Evolutionary conservation across 176 grass and related monocot genomes (phyloP).

Genomic region (Triticum urartu): DNA sequence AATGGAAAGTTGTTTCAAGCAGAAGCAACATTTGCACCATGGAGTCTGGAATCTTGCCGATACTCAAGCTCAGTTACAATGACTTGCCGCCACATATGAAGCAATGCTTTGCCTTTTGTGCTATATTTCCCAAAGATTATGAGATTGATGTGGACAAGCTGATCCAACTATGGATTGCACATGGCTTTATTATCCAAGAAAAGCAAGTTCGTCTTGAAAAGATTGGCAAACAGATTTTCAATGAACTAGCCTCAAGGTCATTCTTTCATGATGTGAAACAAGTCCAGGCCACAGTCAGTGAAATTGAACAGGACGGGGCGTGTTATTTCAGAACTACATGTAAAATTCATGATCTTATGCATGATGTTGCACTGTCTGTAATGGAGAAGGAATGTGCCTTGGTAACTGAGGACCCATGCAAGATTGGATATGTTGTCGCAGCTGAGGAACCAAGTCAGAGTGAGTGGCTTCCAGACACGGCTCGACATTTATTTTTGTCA

Average conservation of each 20-base stretch:
- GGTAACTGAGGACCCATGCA: neutral
- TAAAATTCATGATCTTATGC: neutral
- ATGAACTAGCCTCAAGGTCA: neutral
- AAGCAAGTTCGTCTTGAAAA: neutral
- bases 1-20: conserved; percentile 3
- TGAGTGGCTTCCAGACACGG: neutral
- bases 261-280: neutral
- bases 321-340: neutral
- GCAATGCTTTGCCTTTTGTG: neutral
- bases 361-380: neutral
- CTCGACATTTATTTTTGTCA: neutral
- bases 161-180: neutral
- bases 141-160: neutral
- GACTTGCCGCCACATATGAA: neutral
- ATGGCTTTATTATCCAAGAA: neutral
- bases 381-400: neutral
- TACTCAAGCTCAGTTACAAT: conserved; percentile 21
- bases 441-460: neutral
- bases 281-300: neutral
- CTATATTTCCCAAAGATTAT: neutral
- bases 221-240: neutral
- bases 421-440: neutral
- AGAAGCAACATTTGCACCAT: neutral
- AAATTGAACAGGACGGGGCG: neutral
- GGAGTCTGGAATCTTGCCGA: neutral